A percentile compares a stretch with the other conserved stretches of the same genome.
Evolutionary conservation across 495 filamentous ascomycete species (phyloP).

Genomic region (Zalerion maritima): DNA sequence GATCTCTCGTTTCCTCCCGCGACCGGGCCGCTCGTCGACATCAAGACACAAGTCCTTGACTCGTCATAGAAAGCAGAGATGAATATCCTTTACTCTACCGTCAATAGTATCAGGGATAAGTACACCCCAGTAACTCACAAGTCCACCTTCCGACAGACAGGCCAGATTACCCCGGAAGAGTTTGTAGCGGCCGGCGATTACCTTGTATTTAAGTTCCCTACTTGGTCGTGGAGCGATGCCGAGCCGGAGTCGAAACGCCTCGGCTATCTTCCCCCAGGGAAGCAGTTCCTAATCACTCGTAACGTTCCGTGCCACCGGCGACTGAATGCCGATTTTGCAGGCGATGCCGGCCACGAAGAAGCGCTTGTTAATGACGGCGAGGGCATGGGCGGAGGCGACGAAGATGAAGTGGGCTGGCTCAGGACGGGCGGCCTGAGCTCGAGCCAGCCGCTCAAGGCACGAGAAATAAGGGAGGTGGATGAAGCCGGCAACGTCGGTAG

Average conservation of each 20-base stretch:
- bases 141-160: constrained; percentile 84
- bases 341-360: constrained; percentile 72
- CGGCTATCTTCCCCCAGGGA: constrained; percentile 67
- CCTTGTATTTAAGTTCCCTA: constrained; percentile 97
- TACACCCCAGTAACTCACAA: constrained; percentile 76
- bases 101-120: constrained; percentile 76
- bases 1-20: too few relatives aligned
- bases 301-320: constrained; percentile 85
- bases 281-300: constrained; percentile 91
- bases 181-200: constrained; percentile 94
- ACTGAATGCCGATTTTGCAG: constrained; percentile 85
- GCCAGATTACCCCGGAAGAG: constrained; percentile 95
- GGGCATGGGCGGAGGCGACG: constrained; percentile 32
- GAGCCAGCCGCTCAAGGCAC: constrained; percentile 54
- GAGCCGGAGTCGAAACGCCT: constrained; percentile 63
- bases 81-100: constrained; percentile 59
- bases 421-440: constrained; percentile 65
- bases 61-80: constrained; percentile 13
- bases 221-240: constrained; percentile 94
- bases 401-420: constrained; percentile 82
- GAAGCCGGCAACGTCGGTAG: constrained; percentile 67
- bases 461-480: constrained; percentile 76
- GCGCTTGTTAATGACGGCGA: constrained; percentile 68
- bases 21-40: too few relatives aligned
- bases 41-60: background rate